Conservation (phyloP, 2,329 filamentous ascomycete species). For the Dothiorella sarmentorum region DNA sequence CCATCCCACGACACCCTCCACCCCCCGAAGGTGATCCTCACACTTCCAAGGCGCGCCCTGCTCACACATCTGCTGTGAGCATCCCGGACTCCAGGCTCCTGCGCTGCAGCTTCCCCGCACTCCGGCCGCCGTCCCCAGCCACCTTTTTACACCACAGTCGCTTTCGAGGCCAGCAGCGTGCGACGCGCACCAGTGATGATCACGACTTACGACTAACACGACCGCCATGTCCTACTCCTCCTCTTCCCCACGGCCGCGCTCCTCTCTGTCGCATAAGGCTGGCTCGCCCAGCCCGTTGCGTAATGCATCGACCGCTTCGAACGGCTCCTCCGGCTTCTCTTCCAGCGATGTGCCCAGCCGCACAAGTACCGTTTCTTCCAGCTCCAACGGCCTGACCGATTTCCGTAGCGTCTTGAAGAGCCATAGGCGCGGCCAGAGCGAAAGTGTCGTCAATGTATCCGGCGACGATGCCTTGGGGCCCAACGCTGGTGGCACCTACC, state of each 20-base stretch:
- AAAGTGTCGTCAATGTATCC: conserved; percentile 51
- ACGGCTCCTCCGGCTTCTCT: conserved; percentile 54
- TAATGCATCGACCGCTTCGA: conserved; percentile 68
- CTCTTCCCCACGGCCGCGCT: conserved; percentile 31
- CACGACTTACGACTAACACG: conserved; percentile 17
- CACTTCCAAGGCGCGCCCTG: background rate
- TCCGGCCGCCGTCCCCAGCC: background rate
- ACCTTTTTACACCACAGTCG: background rate
- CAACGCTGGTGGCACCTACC: conserved; percentile 63
- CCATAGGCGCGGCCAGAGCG: conserved; percentile 74
- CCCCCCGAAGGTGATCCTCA: background rate
- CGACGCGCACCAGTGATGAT: conserved; percentile 17
- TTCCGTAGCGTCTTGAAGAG: conserved; percentile 45
- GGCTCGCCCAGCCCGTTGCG: conserved; percentile 48
- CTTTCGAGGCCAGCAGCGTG: conserved; percentile 8
- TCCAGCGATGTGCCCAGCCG: conserved; percentile 48
- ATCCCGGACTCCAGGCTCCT: background rate
- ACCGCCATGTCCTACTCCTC: conserved; percentile 36
- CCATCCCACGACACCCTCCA: background rate
- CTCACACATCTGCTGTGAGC: background rate
- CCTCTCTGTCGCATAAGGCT: conserved; percentile 37
- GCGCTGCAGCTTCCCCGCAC: background rate
- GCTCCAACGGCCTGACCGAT: conserved; percentile 66
- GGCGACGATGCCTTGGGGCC: conserved; percentile 45
- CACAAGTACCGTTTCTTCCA: conserved; percentile 69